Percentiles rank a stretch among this genome's conserved stretches.
These are phyloP conservation scores for Exserohilum rostratum DNA, from an alignment of 2,329 filamentous ascomycete genomes.

Conservation along the genomic window DNA sequence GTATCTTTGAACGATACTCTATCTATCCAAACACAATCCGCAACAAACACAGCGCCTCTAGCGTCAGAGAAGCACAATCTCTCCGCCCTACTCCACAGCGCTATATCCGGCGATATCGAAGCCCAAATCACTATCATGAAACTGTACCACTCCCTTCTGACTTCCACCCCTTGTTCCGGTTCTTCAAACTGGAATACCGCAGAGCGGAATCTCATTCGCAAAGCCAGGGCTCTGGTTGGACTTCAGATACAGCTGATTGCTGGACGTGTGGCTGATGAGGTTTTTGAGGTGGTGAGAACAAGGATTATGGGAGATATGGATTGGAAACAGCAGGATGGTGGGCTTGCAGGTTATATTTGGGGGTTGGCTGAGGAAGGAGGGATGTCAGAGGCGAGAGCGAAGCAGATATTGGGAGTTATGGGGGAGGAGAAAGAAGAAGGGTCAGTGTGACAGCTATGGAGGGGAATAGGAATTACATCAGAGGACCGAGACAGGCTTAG, in stretches of 20 bases:
- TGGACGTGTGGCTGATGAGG: background rate
- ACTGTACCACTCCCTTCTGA: background rate
- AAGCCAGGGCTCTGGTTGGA: background rate
- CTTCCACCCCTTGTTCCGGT: too few species aligned
- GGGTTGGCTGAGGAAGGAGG: background rate
- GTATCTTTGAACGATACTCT: too few species aligned
- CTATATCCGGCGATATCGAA: background rate
- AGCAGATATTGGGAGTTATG: background rate
- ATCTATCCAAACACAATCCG: too few species aligned
- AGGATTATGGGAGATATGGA: background rate
- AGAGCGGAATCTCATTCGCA: background rate
- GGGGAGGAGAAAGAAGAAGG: too few species aligned
- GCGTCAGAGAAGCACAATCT: background rate
- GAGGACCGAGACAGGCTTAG: too few species aligned
- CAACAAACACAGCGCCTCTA: background rate
- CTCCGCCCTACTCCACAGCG: background rate
- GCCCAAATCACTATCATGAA: background rate
- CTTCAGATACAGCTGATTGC: background rate
- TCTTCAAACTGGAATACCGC: background rate
- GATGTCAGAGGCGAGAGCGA: background rate
- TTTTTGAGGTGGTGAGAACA: background rate
- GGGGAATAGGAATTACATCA: too few species aligned
- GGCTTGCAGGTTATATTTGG: slow-evolving; percentile 1
- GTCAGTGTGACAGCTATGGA: too few species aligned
- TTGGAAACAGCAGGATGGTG: background rate